Evolutionary conservation across 2,329 filamentous ascomycete genomes (phyloP), one percentile per base, ranked within the genome.

Genomic region (Diaporthe longicolla): DNA sequence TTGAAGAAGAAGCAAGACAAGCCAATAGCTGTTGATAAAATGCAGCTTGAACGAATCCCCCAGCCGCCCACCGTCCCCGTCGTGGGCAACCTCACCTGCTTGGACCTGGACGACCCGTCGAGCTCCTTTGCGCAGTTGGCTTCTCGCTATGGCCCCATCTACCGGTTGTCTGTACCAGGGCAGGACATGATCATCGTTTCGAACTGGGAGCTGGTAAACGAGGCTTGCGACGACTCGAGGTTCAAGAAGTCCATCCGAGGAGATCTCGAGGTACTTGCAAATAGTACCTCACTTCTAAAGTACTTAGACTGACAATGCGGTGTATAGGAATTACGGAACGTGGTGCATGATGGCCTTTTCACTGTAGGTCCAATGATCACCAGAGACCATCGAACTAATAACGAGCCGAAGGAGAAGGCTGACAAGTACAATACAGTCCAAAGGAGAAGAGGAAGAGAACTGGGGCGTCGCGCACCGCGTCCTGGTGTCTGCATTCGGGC

Each of bases 381-480:
- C 32, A 3, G n/a, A 21, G 19, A 58, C 29, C 55, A 3, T 21
- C 17, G 4, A 32, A n/a, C 17, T 37, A 11, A 4, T 13, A 37
- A n/a, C n/a, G 55, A 58, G 19, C 32, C 29, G 19, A 37, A 37
- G 32, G 55, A 55, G 73, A 59, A 50, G 50, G n/a, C 55, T 76
- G 54, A 58, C 72, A 50, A 35, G 69, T 1, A 72, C 73, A 21
- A 32, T 71, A 54, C 74, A 77, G 73, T 63, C 76, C n/a, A 74
- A 74, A 45, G 59, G 45, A 13, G 76, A 77, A 17, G 73, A 77
- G 59, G 74, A 77, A 65, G 63, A 73, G 32, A 87, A 87, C 72
- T 89, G 87, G 87, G 86, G 84, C 3, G 83, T 90, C 74, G 90
- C 89, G 13, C 87, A 89, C 78, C 82, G 88, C 57, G 81, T 88